phyloP scores from a whole-genome alignment of 208 protist genomes.

The Leptomonas seymouri region DNA sequence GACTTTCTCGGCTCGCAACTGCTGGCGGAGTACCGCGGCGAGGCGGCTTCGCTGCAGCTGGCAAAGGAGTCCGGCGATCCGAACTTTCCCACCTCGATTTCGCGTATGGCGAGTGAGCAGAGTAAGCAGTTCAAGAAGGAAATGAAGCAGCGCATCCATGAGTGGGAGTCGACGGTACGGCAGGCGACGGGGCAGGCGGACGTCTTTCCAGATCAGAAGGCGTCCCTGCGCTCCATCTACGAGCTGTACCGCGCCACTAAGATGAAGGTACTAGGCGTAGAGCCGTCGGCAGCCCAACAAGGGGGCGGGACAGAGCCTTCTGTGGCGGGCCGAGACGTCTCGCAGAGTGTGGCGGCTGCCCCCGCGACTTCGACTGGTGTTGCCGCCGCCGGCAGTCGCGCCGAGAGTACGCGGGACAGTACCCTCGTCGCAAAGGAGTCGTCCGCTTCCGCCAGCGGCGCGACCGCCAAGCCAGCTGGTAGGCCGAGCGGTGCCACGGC shows the following conservation, averaged over 20 bases:
- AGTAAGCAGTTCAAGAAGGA: constrained; percentile 81
- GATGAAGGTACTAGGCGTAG: constrained; percentile 48
- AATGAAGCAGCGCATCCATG: constrained; percentile 90
- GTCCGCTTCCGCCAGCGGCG: not conserved
- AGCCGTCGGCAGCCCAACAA: constrained; percentile 24
- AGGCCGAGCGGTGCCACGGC: constrained; percentile 6
- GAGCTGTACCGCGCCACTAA: constrained; percentile 85
- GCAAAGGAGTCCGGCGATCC: constrained; percentile 53
- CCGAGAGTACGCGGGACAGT: constrained; percentile 20
- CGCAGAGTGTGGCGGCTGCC: constrained; percentile 20
- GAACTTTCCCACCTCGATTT: constrained; percentile 38
- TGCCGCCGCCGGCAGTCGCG: constrained; percentile 2
- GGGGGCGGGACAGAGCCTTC: constrained; percentile 18
- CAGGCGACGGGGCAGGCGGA: constrained; percentile 66
- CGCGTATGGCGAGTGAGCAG: constrained; percentile 58
- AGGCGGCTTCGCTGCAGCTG: constrained; percentile 66
- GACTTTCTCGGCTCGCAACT: constrained; percentile 72
- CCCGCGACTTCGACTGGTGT: not conserved
- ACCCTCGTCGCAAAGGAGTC: constrained; percentile 13
- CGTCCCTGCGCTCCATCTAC: constrained; percentile 75
- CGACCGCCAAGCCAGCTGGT: not conserved
- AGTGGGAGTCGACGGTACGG: constrained; percentile 81
- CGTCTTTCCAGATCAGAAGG: constrained; percentile 73
- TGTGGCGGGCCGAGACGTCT: constrained; percentile 16
- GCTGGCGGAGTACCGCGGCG: constrained; percentile 72